Evolutionary conservation across 768 basidiomycete genomes (phyloP).

Genomic region (Rubroboletus pulcherrimus): DNA sequence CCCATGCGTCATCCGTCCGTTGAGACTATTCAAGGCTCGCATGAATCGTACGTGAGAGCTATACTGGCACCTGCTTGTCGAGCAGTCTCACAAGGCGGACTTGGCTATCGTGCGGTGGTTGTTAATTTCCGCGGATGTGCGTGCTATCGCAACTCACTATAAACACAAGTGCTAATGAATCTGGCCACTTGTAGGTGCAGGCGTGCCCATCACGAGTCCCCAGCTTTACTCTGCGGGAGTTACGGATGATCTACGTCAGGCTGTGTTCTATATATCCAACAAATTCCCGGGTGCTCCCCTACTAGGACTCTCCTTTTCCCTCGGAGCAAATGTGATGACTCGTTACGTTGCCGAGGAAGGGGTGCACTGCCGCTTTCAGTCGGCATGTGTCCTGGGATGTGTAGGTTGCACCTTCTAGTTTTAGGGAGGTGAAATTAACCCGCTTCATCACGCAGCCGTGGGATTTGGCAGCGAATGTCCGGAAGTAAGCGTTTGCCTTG

Average conservation of each 20-base stretch:
- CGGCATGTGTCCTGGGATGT: constrained; percentile 70
- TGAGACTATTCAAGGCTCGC: constrained; percentile 53
- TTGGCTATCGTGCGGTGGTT: constrained; percentile 87
- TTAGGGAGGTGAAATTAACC: constrained; percentile 9
- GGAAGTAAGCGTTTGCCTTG: constrained; percentile 26
- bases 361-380: constrained; percentile 51
- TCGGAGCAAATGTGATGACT: constrained; percentile 89
- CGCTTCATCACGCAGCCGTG: constrained; percentile 40
- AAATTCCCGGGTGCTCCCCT: constrained; percentile 77
- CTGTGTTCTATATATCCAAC: constrained; percentile 69
- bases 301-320: constrained; percentile 86
- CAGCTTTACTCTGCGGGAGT: constrained; percentile 86
- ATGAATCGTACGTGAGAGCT: constrained; percentile 87
- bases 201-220: constrained; percentile 75
- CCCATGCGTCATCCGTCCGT: background rate
- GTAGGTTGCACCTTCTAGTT: constrained; percentile 42
- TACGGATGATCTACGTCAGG: constrained; percentile 85
- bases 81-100: constrained; percentile 71
- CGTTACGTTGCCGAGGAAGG: constrained; percentile 88
- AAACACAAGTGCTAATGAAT: constrained; percentile 15
- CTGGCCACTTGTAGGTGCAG: constrained; percentile 57
- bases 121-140: constrained; percentile 91
- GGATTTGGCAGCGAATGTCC: constrained; percentile 39
- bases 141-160: constrained; percentile 27
- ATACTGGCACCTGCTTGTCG: constrained; percentile 71